phyloP scores from a whole-genome alignment of 208 protist genomes.

The Trypanosoma vivax region DNA sequence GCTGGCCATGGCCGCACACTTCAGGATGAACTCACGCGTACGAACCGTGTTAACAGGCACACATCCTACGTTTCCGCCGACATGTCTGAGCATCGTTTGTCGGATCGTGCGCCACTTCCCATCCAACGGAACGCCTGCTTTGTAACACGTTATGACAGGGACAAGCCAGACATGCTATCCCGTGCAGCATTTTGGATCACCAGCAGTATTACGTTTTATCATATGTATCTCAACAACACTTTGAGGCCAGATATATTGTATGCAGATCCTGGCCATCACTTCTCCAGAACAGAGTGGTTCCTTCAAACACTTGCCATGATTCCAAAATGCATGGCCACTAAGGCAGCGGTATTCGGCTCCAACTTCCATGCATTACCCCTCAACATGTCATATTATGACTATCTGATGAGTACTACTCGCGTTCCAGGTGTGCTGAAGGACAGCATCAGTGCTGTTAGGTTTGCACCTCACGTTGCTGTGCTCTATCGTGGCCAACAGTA shows the following conservation, averaged over 20 bases:
- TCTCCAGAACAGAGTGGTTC: constrained; percentile 78
- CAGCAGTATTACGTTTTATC: constrained; percentile 63
- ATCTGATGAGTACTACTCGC: constrained; percentile 78
- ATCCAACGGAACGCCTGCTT: constrained; percentile 53
- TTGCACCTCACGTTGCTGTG: constrained; percentile 66
- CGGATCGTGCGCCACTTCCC: constrained; percentile 52
- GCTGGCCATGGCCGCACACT: constrained; percentile 34
- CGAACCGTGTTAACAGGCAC: constrained; percentile 75
- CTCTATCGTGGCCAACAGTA: constrained; percentile 71
- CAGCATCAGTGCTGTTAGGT: constrained; percentile 58
- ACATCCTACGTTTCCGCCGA: constrained; percentile 83
- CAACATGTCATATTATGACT: constrained; percentile 77
- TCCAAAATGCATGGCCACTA: constrained; percentile 48
- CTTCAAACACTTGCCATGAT: constrained; percentile 56
- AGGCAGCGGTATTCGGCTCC: constrained; percentile 40
- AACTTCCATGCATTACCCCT: constrained; percentile 55
- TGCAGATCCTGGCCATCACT: constrained; percentile 19
- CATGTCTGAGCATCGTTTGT: constrained; percentile 59
- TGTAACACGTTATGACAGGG: constrained; percentile 40
- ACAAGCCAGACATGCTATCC: constrained; percentile 57
- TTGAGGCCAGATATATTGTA: constrained; percentile 63
- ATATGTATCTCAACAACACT: constrained; percentile 61
- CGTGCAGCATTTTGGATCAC: constrained; percentile 71
- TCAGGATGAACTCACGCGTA: constrained; percentile 67
- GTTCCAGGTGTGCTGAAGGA: constrained; percentile 75